phyloP scores from a whole-genome alignment of 140 eudicot genomes.

The Flaveria floridana region DNA sequence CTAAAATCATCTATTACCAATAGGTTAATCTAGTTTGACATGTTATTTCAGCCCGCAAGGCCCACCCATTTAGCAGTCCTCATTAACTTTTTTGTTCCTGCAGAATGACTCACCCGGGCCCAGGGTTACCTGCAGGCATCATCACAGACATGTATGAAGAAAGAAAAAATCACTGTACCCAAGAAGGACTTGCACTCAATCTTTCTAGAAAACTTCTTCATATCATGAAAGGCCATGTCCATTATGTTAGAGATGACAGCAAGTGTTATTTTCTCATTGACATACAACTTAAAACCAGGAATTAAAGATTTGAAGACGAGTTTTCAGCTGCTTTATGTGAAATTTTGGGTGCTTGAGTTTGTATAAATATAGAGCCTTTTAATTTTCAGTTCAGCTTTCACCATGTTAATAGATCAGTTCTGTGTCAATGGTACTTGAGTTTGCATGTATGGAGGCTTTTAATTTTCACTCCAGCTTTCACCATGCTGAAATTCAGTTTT shows the following conservation, averaged over 20 bases:
- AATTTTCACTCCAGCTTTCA: slow-evolving; percentile 12
- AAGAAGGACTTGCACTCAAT: slow-evolving; percentile 54
- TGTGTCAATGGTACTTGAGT: neutral
- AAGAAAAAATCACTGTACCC: slow-evolving; percentile 28
- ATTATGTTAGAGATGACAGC: slow-evolving; percentile 50
- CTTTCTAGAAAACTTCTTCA: slow-evolving; percentile 49
- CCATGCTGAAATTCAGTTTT: slow-evolving; percentile 14
- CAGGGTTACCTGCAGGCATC: slow-evolving; percentile 50
- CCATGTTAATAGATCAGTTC: slow-evolving; percentile 17
- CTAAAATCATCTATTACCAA: neutral
- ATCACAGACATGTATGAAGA: slow-evolving; percentile 51
- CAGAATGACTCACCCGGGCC: slow-evolving; percentile 62
- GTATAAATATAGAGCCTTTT: neutral
- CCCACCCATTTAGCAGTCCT: neutral
- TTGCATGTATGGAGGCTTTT: neutral
- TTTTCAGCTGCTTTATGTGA: slow-evolving; percentile 8
- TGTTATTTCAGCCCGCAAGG: neutral
- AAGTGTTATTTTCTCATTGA: slow-evolving; percentile 51
- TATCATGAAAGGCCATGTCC: slow-evolving; percentile 58
- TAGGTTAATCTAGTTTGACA: neutral
- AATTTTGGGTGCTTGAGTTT: neutral
- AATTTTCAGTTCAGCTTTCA: slow-evolving; percentile 9
- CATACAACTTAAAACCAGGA: slow-evolving; percentile 37
- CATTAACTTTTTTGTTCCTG: slow-evolving; percentile 9
- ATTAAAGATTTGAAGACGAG: slow-evolving; percentile 23